These are phyloP conservation scores for Fagopyrum tataricum DNA, from an alignment of 148 eudicot genomes.

Conservation along the genomic window DNA sequence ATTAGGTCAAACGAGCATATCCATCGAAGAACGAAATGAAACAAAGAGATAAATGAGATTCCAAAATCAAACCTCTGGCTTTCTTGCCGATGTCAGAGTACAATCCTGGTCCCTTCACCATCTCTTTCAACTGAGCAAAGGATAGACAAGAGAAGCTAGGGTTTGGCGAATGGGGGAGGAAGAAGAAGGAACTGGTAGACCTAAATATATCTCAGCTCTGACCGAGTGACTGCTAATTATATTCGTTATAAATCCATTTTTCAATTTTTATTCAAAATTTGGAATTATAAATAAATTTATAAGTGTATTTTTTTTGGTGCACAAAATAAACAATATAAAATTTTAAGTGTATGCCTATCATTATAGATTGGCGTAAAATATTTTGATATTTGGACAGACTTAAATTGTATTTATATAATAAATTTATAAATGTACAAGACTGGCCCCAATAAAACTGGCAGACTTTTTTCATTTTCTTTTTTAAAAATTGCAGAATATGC, in stretches of 20 bases:
- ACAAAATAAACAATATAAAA: no score
- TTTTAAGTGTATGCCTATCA: background rate
- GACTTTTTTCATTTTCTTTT: no score
- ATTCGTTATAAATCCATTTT: no score
- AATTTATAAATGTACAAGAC: background rate
- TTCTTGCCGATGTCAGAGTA: constrained; percentile 66
- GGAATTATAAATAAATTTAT: no score
- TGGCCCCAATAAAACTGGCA: background rate
- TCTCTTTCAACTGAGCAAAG: constrained; percentile 12
- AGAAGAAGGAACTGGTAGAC: background rate
- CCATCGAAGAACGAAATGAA: background rate
- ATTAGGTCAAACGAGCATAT: background rate
- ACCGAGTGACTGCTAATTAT: no score
- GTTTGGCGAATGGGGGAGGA: background rate
- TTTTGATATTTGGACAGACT: background rate
- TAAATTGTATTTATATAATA: background rate
- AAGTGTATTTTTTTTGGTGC: no score
- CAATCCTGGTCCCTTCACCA: constrained; percentile 89
- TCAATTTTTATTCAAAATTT: no score
- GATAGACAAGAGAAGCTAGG: background rate
- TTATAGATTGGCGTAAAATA: background rate
- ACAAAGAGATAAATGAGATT: background rate
- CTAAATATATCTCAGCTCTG: no score
- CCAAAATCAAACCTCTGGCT: constrained; percentile 47
- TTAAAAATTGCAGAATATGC: constrained; percentile 7